These are phyloP conservation scores for Tardiomyces blankii DNA, from an alignment of 1,139 yeast species.

Conservation along the genomic window DNA sequence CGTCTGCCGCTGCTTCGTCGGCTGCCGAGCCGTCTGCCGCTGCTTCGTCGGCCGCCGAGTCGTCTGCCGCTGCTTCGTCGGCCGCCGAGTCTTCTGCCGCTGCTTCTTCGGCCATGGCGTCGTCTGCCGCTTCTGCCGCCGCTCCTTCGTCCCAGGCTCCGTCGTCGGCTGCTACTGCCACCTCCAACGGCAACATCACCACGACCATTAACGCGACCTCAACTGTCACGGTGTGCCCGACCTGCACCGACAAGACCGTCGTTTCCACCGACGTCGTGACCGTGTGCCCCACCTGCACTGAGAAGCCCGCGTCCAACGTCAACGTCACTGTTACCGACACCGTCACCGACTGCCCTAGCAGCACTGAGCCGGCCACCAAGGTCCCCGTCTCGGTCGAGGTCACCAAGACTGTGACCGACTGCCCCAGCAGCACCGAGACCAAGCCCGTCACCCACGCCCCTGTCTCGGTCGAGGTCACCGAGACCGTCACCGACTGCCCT, in stretches of 20 bases:
- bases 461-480: neutral
- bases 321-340: neutral
- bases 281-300: neutral
- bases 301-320: neutral
- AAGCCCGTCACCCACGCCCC: neutral
- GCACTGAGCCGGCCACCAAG: neutral
- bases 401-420: neutral
- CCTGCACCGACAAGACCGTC: neutral
- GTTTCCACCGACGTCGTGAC: neutral
- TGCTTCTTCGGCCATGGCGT: neutral
- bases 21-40: conserved; percentile 1
- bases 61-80: neutral
- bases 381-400: neutral
- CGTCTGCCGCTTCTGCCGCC: neutral
- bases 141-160: neutral
- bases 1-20: neutral
- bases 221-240: neutral
- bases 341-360: neutral
- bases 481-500: neutral
- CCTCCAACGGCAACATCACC: neutral
- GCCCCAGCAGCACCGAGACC: neutral
- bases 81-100: neutral
- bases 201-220: neutral
- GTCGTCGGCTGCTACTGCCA: neutral
- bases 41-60: neutral